Percentiles rank a stretch among this genome's conserved stretches.
These are phyloP conservation scores for Hymenoscyphus linearis DNA, from an alignment of 2,329 filamentous ascomycete species.

Conservation along the genomic window DNA sequence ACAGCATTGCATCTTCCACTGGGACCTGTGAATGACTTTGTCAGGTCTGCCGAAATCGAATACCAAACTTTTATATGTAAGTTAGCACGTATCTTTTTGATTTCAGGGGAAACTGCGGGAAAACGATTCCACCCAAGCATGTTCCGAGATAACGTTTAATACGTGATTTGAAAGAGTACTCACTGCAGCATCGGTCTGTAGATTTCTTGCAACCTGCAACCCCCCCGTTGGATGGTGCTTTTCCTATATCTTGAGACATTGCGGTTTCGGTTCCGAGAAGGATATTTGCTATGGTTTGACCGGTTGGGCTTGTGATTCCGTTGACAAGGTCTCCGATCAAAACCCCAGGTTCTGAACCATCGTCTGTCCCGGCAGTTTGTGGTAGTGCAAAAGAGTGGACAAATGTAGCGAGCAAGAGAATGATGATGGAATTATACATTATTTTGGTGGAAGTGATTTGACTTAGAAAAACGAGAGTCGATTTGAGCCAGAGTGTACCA, in stretches of 20 bases:
- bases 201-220: slow-evolving; percentile 4
- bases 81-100: background rate
- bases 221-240: background rate
- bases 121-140: background rate
- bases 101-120: background rate
- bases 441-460: background rate
- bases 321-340: slow-evolving; percentile 4
- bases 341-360: background rate
- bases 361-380: background rate
- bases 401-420: background rate
- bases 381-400: background rate
- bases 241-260: slow-evolving; percentile 4
- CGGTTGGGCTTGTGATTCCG: slow-evolving; percentile 8
- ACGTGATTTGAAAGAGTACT: background rate
- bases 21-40: slow-evolving; percentile 8
- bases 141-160: too few relatives aligned
- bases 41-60: slow-evolving; percentile 14
- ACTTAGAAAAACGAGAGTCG: background rate
- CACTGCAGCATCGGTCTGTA: slow-evolving; percentile 14
- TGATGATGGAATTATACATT: background rate
- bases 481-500: background rate
- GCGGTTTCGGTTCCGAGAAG: slow-evolving; percentile 10
- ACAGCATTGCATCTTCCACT: slow-evolving; percentile 36
- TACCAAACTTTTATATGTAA: slow-evolving; percentile 13
- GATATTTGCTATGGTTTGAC: slow-evolving; percentile 11